Evolutionary conservation across 768 basidiomycete genomes (phyloP).

Genomic region (Termitomyces eurrhizus): DNA sequence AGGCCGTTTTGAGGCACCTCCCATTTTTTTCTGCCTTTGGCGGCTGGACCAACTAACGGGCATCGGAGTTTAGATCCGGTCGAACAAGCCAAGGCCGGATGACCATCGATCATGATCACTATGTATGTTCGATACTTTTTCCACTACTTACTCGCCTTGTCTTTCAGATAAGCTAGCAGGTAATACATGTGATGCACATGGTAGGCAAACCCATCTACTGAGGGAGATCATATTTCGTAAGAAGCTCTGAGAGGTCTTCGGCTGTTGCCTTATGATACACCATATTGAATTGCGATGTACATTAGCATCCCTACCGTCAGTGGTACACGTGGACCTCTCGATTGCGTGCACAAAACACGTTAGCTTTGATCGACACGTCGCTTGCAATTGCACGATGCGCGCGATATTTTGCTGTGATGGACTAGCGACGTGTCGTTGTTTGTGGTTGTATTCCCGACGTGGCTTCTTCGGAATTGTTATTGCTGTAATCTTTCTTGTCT

Average conservation of each 20-base stretch:
- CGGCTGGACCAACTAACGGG: too few species aligned
- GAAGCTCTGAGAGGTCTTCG: neutral
- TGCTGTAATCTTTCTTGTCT: conserved; percentile 13
- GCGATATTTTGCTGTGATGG: conserved; percentile 1
- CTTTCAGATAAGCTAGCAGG: conserved; percentile 54
- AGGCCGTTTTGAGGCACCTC: too few species aligned
- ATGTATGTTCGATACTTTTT: neutral
- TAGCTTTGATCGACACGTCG: neutral
- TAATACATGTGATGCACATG: neutral
- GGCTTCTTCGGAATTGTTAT: conserved; percentile 17
- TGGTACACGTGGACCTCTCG: too few species aligned
- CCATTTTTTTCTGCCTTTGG: too few species aligned
- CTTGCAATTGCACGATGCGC: neutral
- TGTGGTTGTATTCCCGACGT: conserved; percentile 26
- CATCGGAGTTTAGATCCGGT: too few species aligned
- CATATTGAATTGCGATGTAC: neutral
- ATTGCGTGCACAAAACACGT: neutral
- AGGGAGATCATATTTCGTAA: neutral
- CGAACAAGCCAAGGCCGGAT: neutral
- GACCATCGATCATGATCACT: neutral
- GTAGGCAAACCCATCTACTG: conserved; percentile 44
- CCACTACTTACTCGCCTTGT: neutral
- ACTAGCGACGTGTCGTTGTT: conserved; percentile 22
- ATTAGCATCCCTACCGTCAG: neutral
- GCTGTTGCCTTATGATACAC: neutral